phyloP scores from a whole-genome alignment of 805 yeast species.

The Wickerhamomyces sydowiorum region DNA sequence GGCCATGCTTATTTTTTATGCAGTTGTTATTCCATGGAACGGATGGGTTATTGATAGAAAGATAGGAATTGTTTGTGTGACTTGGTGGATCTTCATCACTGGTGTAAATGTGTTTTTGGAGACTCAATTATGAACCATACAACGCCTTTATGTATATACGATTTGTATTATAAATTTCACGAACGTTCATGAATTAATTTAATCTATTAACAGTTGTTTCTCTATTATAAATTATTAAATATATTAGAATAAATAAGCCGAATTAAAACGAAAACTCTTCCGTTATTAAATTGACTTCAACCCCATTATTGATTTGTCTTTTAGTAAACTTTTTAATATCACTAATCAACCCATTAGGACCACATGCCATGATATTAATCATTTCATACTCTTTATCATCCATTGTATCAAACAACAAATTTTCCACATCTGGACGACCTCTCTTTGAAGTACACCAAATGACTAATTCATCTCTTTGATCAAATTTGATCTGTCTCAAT shows the following conservation, averaged over 20 bases:
- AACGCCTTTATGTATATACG: too few species aligned
- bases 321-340: constrained; percentile 17
- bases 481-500: constrained; percentile 1
- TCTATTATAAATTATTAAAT: too few species aligned
- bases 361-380: constrained; percentile 20
- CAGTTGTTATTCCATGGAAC: constrained; percentile 17
- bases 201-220: too few species aligned
- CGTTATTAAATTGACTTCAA: not conserved
- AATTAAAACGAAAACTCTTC: constrained; percentile 7
- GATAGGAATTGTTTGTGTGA: constrained; percentile 19
- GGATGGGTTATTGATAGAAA: constrained; percentile 18
- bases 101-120: constrained; percentile 17
- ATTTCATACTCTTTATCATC: not conserved
- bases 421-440: constrained; percentile 16
- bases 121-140: too few species aligned
- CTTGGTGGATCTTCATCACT: constrained; percentile 23
- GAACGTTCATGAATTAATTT: too few species aligned
- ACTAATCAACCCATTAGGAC: constrained; percentile 16
- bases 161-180: too few species aligned
- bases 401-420: constrained; percentile 9
- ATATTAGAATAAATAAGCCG: constrained; percentile 7
- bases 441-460: constrained; percentile 14
- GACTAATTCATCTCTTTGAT: constrained; percentile 2
- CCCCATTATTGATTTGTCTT: constrained; percentile 1
- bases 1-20: constrained; percentile 14